phyloP scores from a whole-genome alignment of 2,329 filamentous ascomycete species.

The Talaromyces verruculosus region DNA sequence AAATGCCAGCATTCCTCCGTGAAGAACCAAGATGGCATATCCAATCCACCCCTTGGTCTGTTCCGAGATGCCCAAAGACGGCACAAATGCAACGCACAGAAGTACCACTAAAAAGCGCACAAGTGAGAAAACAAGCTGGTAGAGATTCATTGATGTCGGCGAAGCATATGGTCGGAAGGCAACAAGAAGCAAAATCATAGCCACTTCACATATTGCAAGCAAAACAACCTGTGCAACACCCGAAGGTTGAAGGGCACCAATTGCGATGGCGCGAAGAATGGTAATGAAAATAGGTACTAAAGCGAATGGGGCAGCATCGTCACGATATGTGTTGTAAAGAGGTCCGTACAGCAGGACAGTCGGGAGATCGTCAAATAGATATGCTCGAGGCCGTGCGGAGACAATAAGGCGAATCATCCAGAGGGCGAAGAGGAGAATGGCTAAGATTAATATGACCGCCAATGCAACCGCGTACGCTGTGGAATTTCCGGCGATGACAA shows the following conservation, averaged over 20 bases:
- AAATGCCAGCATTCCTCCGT: conserved; percentile 80
- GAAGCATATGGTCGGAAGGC: conserved; percentile 88
- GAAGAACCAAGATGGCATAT: conserved; percentile 83
- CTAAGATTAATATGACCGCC: conserved; percentile 70
- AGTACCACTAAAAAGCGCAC: conserved; percentile 74
- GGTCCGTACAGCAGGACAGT: conserved; percentile 89
- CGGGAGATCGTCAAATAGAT: conserved; percentile 88
- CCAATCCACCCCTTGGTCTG: conserved; percentile 90
- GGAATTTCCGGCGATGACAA: conserved; percentile 71
- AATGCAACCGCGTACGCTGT: conserved; percentile 70
- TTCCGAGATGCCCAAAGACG: conserved; percentile 74
- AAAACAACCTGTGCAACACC: conserved; percentile 91
- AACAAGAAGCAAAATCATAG: conserved; percentile 80
- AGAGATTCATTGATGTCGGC: conserved; percentile 95
- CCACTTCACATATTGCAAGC: conserved; percentile 89
- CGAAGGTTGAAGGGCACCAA: conserved; percentile 88
- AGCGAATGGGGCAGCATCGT: conserved; percentile 87
- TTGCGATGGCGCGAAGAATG: conserved; percentile 80
- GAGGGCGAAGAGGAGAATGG: conserved; percentile 69
- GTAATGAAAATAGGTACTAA: conserved; percentile 82
- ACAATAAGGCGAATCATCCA: conserved; percentile 83
- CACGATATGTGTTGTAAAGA: conserved; percentile 95
- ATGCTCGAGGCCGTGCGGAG: conserved; percentile 75
- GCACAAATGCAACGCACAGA: conserved; percentile 79
- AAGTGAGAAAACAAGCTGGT: conserved; percentile 80